Evolutionary conservation across 768 basidiomycete species (phyloP), one percentile per base, ranked within the genome.

Genomic region (Pleurotus ostreatus): DNA sequence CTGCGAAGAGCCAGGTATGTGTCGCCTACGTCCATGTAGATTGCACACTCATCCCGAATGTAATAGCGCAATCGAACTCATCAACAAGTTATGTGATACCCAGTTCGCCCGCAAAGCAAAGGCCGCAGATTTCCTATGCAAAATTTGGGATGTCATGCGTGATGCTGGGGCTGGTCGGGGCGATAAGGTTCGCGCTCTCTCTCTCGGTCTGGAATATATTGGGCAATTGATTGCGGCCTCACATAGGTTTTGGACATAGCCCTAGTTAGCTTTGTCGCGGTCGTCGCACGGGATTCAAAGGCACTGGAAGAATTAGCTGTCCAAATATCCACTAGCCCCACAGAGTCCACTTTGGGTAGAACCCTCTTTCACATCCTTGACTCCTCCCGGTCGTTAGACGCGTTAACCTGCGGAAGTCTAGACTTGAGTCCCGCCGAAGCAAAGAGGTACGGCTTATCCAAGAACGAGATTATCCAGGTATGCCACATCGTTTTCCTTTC

Each of bases 41-140:
- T 22, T 22, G 16, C n/a, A 20, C 16, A 22, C 4, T 18, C 25
- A n/a, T 18, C 20, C 25, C 20, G 15, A 39, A 23, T 22, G 34
- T 18, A 18, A 18, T 45, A 93, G 91, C 66, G 91, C 89, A 2
- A 68, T 89, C 22, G 90, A 94, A 66, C 82, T 94, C 11, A 79
- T 85, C 2, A 82, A 74, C 12, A 91, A 92, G 63, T 70, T 93
- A 9, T 88, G 86, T 55, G 85, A 89, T 59, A 54, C 69, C 1
- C 88, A 90, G 9, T 94, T 93, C 63, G 75, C 82, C n/a, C 83
- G 91, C 3, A 87, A 87, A 61, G 89, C 89, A 2, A 89, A 85
- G 61, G 83, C 86, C 0, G 82, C 89, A 0, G 90, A 92, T 63
- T 89, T 92, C 57, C 76, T 85, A 23, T 68, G 72, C 12, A 79